Evolutionary conservation across 768 basidiomycete species (phyloP), one percentile per base, ranked within the genome.

Genomic region (Clitopilus passeckerianus): DNA sequence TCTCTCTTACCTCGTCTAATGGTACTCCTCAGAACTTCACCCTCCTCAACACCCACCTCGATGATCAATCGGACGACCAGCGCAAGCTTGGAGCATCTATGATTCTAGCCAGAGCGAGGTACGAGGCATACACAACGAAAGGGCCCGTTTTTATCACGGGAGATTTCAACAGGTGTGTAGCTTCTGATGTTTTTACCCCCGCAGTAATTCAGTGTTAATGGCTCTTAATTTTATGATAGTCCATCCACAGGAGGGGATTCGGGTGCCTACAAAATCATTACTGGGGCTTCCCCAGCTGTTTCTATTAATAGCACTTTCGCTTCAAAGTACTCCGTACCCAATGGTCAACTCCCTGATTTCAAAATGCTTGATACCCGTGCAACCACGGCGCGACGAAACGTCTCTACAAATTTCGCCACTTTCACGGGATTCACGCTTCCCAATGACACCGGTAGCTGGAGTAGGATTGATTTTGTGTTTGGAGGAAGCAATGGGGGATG

Each of bases 21-120:
- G 37, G 54, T 6, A 43, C 57, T n/a, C 61, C 61, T 1, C 62
- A 61, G 22, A 65, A 68, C 12, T 74, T 84, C 58, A 73, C 76
- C 1, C 61, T 79, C 8, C 72, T 85, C 30, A 85, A 84, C 67
- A 80, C 81, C 0, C 83, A 85, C 65, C 68, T 85, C 30, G 84
- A 85, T 68, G 73, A 85, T 58, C 73, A 73, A 53, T 84, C 81
- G 18, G 84, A 85, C 56, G 74, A 62, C 1, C 80, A 84, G 65
- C 74, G 84, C 23, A 74, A 72, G 27, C 71, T 82, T 16, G 82
- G 75, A 22, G 84, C 82, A 2, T 83, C 82, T 5, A 70, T 86
- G 65, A 63, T 85, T 18, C 75, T 84, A 53, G 68, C 71, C 33
- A 76, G 84, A 16, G 80, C 81, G 5, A 72, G 75, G 14, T 82